phyloP scores from a whole-genome alignment of 2,329 filamentous ascomycete genomes.

The Trichoderma simmonsii region DNA sequence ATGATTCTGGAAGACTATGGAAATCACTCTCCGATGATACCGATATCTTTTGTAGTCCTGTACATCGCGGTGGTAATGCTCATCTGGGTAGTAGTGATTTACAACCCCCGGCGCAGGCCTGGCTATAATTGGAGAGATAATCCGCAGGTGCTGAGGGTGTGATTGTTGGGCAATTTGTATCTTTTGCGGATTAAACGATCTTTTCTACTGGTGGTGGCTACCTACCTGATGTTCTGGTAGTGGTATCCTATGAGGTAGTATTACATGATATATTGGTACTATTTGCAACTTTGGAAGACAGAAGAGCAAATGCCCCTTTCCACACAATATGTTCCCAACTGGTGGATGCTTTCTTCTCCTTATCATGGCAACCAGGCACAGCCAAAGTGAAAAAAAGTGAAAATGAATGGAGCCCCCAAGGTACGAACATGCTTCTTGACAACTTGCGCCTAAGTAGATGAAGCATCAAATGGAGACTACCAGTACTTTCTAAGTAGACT shows the following conservation, averaged over 20 bases:
- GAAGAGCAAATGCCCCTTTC: no score
- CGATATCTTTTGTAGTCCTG: not conserved
- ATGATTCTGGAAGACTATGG: not conserved
- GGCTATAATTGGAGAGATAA: not conserved
- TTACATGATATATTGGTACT: not conserved
- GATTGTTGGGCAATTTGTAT: not conserved
- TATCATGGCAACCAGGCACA: no score
- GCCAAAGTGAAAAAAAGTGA: no score
- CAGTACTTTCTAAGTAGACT: no score
- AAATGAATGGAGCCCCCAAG: no score
- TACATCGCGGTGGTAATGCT: not conserved
- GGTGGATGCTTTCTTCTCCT: no score
- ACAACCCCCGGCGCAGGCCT: not conserved
- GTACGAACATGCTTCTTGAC: no score
- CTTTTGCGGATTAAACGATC: not conserved
- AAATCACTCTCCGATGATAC: accelerated
- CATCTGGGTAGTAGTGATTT: not conserved
- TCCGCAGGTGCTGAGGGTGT: not conserved
- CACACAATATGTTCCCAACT: no score
- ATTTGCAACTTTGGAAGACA: no score
- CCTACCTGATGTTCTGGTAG: not conserved
- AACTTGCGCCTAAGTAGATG: no score
- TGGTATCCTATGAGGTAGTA: not conserved
- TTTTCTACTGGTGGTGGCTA: not conserved
- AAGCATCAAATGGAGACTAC: no score